Evolutionary conservation across 345 rosid genomes (phyloP).

Genomic region (Sisymbrium altissimum): DNA sequence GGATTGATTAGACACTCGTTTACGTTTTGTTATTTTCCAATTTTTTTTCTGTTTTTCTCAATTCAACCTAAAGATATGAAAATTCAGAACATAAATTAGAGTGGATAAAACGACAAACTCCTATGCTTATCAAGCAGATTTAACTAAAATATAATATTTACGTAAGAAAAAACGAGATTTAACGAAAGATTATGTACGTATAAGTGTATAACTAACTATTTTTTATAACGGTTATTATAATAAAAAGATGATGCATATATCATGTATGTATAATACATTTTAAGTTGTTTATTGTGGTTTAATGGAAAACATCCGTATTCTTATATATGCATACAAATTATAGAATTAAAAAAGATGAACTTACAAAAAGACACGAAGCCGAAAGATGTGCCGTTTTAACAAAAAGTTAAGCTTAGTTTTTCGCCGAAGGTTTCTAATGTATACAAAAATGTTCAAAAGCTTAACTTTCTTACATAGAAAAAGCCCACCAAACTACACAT

Average conservation of each 20-base stretch:
- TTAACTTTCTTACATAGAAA: background rate
- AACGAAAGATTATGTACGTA: background rate
- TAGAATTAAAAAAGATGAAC: background rate
- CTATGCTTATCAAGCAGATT: background rate
- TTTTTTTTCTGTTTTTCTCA: background rate
- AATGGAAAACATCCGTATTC: constrained; percentile 13
- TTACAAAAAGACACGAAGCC: constrained; percentile 17
- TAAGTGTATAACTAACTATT: background rate
- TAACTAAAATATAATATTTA: background rate
- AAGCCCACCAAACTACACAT: background rate
- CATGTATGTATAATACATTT: background rate
- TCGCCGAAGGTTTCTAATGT: constrained; percentile 22
- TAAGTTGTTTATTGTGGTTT: background rate
- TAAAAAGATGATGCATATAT: background rate
- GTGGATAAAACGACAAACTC: background rate
- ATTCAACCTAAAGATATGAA: background rate
- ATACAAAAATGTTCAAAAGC: constrained; percentile 14
- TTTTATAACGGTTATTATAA: background rate
- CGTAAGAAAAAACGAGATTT: background rate
- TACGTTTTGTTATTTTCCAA: background rate
- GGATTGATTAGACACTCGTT: constrained; percentile 36
- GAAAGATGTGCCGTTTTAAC: constrained; percentile 26
- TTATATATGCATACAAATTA: no score
- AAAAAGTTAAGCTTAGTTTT: constrained; percentile 12
- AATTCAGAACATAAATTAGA: background rate